phyloP scores from a whole-genome alignment of 768 basidiomycete species.

The Boletus sp. region DNA sequence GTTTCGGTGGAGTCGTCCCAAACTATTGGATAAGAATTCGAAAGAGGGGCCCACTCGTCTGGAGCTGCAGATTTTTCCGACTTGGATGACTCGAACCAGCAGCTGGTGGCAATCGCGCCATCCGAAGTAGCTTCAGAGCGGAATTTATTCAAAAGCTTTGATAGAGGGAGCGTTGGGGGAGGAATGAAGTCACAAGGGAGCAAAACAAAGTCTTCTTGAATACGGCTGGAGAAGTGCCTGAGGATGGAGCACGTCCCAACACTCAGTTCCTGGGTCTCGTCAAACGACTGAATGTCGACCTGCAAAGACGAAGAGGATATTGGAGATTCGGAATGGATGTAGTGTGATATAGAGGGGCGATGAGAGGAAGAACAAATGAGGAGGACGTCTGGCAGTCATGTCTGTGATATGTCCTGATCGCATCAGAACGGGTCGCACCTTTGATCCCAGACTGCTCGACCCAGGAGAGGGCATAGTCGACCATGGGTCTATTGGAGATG shows the following conservation, averaged over 20 bases:
- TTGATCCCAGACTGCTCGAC: conserved; percentile 82
- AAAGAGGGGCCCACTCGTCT: conserved; percentile 65
- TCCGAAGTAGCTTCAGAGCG: conserved; percentile 66
- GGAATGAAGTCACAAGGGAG: conserved; percentile 91
- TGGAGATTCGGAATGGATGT: conserved; percentile 76
- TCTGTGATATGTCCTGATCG: conserved; percentile 6
- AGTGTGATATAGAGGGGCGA: conserved; percentile 73
- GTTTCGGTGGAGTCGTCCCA: conserved; percentile 69
- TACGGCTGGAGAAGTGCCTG: conserved; percentile 71
- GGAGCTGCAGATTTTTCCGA: conserved; percentile 53
- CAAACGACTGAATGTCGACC: conserved; percentile 79
- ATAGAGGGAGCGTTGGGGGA: conserved; percentile 68
- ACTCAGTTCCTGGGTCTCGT: conserved; percentile 64
- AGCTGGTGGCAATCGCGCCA: conserved; percentile 62
- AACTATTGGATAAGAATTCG: conserved; percentile 51
- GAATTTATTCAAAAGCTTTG: conserved; percentile 75
- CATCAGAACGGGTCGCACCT: conserved; percentile 44
- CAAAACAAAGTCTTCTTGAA: conserved; percentile 83
- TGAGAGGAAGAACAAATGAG: conserved; percentile 82
- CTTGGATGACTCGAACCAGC: conserved; percentile 55
- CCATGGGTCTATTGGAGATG: conserved; percentile 82
- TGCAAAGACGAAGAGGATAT: conserved; percentile 58
- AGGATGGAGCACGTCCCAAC: conserved; percentile 76
- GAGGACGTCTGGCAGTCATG: conserved; percentile 62
- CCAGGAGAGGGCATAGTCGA: conserved; percentile 84